Conservation (phyloP, 2,329 filamentous ascomycete species). For the Rosellinia necatrix region DNA sequence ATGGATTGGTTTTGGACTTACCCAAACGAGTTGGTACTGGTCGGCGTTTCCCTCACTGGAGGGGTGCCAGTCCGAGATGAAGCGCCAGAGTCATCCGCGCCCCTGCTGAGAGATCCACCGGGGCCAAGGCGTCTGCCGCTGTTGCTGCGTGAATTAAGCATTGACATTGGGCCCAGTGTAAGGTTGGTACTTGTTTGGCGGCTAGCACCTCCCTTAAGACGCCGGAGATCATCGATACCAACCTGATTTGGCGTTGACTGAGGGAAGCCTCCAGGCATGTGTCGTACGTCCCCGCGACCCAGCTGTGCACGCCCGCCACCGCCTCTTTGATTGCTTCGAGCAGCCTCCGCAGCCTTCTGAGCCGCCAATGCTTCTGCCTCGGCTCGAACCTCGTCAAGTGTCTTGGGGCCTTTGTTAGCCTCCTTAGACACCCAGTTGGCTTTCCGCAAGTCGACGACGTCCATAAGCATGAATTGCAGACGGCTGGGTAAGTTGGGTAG, state of each 20-base stretch:
- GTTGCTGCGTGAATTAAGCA: constrained; percentile 88
- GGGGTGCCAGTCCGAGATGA: constrained; percentile 92
- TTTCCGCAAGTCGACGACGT: constrained; percentile 82
- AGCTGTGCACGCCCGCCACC: constrained; percentile 70
- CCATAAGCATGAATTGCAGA: constrained; percentile 95
- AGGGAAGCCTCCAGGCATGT: constrained; percentile 74
- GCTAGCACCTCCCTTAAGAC: constrained; percentile 70
- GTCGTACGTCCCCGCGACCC: constrained; percentile 85
- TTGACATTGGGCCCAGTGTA: constrained; percentile 79
- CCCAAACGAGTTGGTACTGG: constrained; percentile 91
- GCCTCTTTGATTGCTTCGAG: constrained; percentile 66
- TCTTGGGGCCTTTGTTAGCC: constrained; percentile 93
- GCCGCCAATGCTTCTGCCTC: constrained; percentile 78
- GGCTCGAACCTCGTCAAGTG: constrained; percentile 86
- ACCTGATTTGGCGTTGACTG: constrained; percentile 83
- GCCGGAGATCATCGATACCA: constrained; percentile 87
- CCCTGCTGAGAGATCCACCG: constrained; percentile 71
- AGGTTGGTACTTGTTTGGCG: constrained; percentile 65
- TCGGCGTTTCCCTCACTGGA: constrained; percentile 63
- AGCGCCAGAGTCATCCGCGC: constrained; percentile 81
- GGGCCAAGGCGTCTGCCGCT: constrained; percentile 83
- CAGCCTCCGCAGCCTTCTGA: constrained; percentile 78
- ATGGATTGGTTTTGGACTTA: constrained; percentile 53
- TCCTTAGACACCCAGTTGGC: constrained; percentile 86
- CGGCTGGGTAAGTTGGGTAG: constrained; percentile 82